A percentile compares a stretch with the other conserved stretches of the same genome.
These are phyloP conservation scores for Hypsizygus marmoreus DNA, from an alignment of 768 basidiomycete species.

Conservation along the genomic window DNA sequence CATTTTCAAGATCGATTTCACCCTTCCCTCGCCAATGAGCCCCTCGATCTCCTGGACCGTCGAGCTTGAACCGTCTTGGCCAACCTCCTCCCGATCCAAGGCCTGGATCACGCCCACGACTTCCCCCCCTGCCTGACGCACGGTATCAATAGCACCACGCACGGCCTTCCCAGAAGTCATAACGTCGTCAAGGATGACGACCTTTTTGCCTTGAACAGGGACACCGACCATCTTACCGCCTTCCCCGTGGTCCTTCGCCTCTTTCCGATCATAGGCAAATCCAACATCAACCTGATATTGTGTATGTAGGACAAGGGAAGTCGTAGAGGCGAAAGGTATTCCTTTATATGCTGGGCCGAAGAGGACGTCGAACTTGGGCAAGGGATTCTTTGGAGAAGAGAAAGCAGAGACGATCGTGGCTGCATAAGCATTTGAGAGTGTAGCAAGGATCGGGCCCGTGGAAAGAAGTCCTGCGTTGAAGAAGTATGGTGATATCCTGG, in stretches of 20 bases:
- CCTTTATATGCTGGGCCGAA: constrained; percentile 99
- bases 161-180: constrained; percentile 93
- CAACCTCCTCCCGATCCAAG: constrained; percentile 86
- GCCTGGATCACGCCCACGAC: constrained; percentile 88
- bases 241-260: constrained; percentile 95
- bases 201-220: constrained; percentile 73
- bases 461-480: constrained; percentile 93
- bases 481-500: constrained; percentile 91
- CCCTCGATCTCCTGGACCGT: constrained; percentile 84
- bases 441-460: constrained; percentile 77
- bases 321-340: constrained; percentile 88
- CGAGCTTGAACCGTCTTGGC: constrained; percentile 63
- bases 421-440: constrained; percentile 82
- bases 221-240: constrained; percentile 91
- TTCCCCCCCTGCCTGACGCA: constrained; percentile 67
- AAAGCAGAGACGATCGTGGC: constrained; percentile 67
- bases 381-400: constrained; percentile 23
- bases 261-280: constrained; percentile 93
- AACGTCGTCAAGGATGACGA: constrained; percentile 94
- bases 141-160: constrained; percentile 76
- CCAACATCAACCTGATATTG: constrained; percentile 65
- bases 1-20: constrained; percentile 84
- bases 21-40: constrained; percentile 68
- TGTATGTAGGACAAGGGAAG: constrained; percentile 73
- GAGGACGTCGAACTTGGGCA: constrained; percentile 72